Evolutionary conservation across 2,329 filamentous ascomycete species (phyloP), one percentile per base, ranked within the genome.

Genomic region (Trichoderma koningii): DNA sequence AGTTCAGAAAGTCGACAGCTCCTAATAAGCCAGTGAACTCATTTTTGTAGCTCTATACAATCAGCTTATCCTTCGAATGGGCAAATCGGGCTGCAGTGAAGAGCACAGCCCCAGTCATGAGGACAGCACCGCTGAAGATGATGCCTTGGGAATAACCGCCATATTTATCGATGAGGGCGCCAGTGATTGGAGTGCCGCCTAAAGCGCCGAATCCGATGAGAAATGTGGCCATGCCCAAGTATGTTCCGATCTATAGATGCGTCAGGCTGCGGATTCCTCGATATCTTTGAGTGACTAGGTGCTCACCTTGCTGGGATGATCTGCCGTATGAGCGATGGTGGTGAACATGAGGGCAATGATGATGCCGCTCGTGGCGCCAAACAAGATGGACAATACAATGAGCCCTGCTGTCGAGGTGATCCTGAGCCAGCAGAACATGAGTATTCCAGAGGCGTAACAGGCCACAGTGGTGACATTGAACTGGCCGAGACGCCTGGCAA

Each of bases 221-320:
- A 23, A 62, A 62, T 5, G 41, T 62, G 1, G 59, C 45, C 48
- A 62, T 62, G 34, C 59, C 59, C 34, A 62, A 7, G 26, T 62
- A 53, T 0, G 59, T 62, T 53, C 48, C 48, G 23, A 62, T 62
- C 59, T 62, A 23, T 34, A 15, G 44, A 19, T 10, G 9, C 9
- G n/a, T 62, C 34, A 62, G 48, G 34, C n/a, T 23, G 3, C 5
- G 7, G 2, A 7, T 2, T 14, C 4, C 47, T 28, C 4, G 4
- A 15, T 1, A 6, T 5, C 15, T 3, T 34, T 14, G 26, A 45
- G 9, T 7, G n/a, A 34, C 15, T 1, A 38, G 26, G 7, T n/a
- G 41, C 59, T 47, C 47, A 62, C 59, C 41, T 62, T 62, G 48
- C 59, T 45, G 7, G 41, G 59, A 38, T 53, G 59, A 12, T 62